phyloP scores from a whole-genome alignment of 106 monocot genomes.

The Triglochin maritima region DNA sequence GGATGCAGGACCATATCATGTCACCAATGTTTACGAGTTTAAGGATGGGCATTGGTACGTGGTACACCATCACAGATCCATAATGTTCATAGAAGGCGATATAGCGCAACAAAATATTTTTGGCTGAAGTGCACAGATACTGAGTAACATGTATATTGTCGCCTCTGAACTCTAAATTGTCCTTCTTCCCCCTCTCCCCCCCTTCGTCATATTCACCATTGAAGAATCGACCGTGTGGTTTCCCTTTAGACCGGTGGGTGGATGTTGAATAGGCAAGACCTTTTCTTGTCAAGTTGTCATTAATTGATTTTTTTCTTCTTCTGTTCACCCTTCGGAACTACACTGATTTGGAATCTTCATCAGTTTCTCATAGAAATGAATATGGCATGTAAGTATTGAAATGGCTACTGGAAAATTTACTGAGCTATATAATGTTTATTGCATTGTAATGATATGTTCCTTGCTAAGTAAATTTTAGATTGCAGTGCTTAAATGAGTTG shows the following conservation, averaged over 20 bases:
- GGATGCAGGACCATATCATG: slow-evolving; percentile 42
- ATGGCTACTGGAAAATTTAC: not conserved
- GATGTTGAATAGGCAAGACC: not conserved
- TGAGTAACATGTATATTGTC: not conserved
- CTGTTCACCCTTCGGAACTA: not conserved
- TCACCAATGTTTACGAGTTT: slow-evolving; percentile 72
- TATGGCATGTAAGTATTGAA: not conserved
- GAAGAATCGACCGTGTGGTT: not conserved
- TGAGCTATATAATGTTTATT: too few species aligned
- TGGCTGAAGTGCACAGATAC: not conserved
- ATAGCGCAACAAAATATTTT: slow-evolving; percentile 1
- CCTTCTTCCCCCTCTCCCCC: not conserved
- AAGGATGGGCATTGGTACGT: slow-evolving; percentile 53
- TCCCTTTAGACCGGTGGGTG: not conserved
- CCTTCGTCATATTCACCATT: not conserved
- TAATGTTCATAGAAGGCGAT: slow-evolving; percentile 6
- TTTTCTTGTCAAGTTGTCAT: not conserved
- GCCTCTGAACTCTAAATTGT: not conserved
- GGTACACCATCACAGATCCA: slow-evolving; percentile 67
- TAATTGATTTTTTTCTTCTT: not conserved
- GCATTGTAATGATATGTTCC: too few species aligned
- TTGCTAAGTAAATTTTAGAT: too few species aligned
- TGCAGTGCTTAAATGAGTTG: too few species aligned
- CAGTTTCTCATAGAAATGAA: not conserved
- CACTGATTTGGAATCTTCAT: not conserved